phyloP scores from a whole-genome alignment of 305 asterid species.

The Fraxinus baroniana region DNA sequence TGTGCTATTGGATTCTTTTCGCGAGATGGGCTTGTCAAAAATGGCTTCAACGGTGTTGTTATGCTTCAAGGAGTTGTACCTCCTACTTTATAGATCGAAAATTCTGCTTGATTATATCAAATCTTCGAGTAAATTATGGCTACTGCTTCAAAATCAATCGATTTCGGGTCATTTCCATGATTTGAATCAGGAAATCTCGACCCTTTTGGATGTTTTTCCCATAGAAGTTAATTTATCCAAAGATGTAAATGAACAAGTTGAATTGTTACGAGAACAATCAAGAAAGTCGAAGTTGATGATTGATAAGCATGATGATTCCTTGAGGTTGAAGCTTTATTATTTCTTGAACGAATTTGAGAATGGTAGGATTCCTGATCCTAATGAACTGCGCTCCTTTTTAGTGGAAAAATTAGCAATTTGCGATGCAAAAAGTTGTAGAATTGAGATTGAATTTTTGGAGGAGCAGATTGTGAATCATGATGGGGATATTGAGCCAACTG shows the following conservation, averaged over 20 bases:
- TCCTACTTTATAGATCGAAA: slow-evolving; percentile 76
- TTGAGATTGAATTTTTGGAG: slow-evolving; percentile 85
- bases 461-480: slow-evolving; percentile 83
- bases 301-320: slow-evolving; percentile 57
- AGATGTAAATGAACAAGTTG: slow-evolving; percentile 72
- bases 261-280: slow-evolving; percentile 59
- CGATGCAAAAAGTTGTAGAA: slow-evolving; percentile 53
- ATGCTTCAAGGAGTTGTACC: slow-evolving; percentile 90
- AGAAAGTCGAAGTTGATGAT: slow-evolving; percentile 53
- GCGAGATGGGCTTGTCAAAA: slow-evolving; percentile 36
- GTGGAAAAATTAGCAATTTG: slow-evolving; percentile 55
- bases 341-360: slow-evolving; percentile 70
- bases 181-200: slow-evolving; percentile 72
- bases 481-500: slow-evolving; percentile 74
- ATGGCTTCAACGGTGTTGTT: slow-evolving; percentile 45
- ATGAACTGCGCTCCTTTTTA: slow-evolving; percentile 46
- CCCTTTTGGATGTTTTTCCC: slow-evolving; percentile 87
- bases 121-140: slow-evolving; percentile 78
- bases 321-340: slow-evolving; percentile 54
- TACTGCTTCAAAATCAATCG: slow-evolving; percentile 69
- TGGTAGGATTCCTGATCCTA: slow-evolving; percentile 51
- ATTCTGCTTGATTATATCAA: slow-evolving; percentile 68
- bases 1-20: slow-evolving; percentile 55
- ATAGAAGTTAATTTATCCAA: slow-evolving; percentile 43
- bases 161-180: slow-evolving; percentile 84